Evolutionary conservation across 768 basidiomycete genomes (phyloP), one percentile per base, ranked within the genome.

Genomic region (Chiua virens): DNA sequence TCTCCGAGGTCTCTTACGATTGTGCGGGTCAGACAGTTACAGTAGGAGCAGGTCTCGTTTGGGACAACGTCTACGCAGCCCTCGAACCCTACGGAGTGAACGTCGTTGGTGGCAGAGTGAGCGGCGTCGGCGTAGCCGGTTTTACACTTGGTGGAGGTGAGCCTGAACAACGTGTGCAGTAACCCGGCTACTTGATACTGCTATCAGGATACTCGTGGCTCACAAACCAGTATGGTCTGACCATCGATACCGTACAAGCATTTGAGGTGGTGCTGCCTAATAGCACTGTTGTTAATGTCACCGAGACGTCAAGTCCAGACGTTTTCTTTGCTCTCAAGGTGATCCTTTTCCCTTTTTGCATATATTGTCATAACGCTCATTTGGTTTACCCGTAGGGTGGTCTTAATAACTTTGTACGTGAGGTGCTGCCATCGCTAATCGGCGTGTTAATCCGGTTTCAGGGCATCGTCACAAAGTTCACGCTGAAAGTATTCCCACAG

Each of bases 401-500:
- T 10, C 62, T 73, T 55, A 85, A 87, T 54, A 87, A 86, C 54
- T 85, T 83, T 51, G 76, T 76, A 39, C 9, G 65, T 45, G 22
- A 30, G 9, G 2, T 18, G 49, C 15, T 38, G 5, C 20, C 32
- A 6, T 8, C 3, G 3, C 17, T 1, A 8, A 40, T 34, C 7
- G n/a, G 20, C 23, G 21, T 7, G 10, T 8, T 50, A 6, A 51
- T 25, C 25, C 8, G 13, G 1, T 5, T 34, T 14, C 35, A 77
- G 75, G 85, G 85, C 1, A 79, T 86, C 32, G 80, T 86, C 4
- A 86, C 83, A 1, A 73, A 65, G 37, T 80, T 86, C 57, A 80
- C 77, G 0, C 47, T 86, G 20, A 77, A 76, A 53, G 72, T 80
- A 0, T 74, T 73, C 58, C 77, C 83, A 7, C 82, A 85, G 65